phyloP scores from a whole-genome alignment of 768 basidiomycete species.

The Suillus subluteus region DNA sequence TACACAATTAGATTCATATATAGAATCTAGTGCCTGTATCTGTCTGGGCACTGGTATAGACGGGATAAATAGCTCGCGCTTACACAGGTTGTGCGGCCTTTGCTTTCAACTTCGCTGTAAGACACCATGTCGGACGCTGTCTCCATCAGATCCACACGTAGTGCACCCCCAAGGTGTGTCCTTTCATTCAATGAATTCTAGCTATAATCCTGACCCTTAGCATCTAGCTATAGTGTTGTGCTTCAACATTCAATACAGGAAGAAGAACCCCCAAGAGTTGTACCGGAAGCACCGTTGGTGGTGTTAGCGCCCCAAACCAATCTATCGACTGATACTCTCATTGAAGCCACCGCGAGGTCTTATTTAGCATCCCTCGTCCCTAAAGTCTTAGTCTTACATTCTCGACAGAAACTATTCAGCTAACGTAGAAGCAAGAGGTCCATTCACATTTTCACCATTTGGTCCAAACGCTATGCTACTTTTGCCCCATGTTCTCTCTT shows the following conservation, averaged over 20 bases:
- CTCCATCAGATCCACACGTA: neutral
- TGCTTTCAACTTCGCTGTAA: neutral
- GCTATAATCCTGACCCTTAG: neutral
- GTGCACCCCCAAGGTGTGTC: slow-evolving; percentile 3
- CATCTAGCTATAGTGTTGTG: neutral
- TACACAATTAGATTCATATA: neutral
- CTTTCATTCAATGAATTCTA: neutral
- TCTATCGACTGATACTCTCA: neutral
- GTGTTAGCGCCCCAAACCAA: neutral
- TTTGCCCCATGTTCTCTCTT: slow-evolving; percentile 11
- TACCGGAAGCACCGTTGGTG: neutral
- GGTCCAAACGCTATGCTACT: slow-evolving; percentile 18
- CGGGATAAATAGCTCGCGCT: neutral
- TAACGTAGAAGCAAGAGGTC: neutral
- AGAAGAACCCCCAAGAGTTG: neutral
- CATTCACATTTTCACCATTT: slow-evolving; percentile 16
- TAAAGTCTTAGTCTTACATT: neutral
- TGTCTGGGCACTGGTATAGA: no score
- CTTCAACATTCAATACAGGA: neutral
- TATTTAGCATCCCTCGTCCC: neutral
- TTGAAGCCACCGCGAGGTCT: neutral
- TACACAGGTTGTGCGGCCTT: neutral
- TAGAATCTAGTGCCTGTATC: neutral
- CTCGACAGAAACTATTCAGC: no score
- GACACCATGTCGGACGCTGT: neutral